Conservation (phyloP, 148 eudicot species). For the Pouteria glomerata region DNA sequence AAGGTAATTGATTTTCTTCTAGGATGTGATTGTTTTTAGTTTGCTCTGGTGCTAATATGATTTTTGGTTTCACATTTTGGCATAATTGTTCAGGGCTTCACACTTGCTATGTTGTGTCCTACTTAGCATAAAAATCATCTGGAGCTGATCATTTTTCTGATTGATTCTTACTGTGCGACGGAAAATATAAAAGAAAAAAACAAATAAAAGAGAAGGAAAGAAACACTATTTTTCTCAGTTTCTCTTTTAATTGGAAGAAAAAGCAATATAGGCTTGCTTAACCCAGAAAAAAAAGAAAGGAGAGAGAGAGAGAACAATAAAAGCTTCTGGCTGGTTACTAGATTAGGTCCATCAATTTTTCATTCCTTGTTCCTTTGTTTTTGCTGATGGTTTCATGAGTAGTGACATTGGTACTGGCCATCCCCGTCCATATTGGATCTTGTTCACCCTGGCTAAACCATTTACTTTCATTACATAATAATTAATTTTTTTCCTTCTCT, state of each 20-base stretch:
- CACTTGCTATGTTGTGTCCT: neutral
- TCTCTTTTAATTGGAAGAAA: neutral
- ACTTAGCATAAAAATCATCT: neutral
- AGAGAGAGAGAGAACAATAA: too few relatives aligned
- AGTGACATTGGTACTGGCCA: too few relatives aligned
- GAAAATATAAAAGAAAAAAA: neutral
- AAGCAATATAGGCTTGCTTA: too few relatives aligned
- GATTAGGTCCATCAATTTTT: neutral
- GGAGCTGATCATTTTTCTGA: neutral
- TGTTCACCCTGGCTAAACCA: neutral
- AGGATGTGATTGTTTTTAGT: neutral
- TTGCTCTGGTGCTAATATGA: too few relatives aligned
- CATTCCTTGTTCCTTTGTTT: neutral
- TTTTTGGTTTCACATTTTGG: neutral
- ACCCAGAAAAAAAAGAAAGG: too few relatives aligned
- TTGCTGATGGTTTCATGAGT: neutral
- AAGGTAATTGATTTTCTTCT: conserved; percentile 43
- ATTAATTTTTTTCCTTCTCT: too few relatives aligned
- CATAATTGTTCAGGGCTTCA: too few relatives aligned
- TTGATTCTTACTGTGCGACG: neutral
- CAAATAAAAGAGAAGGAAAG: too few relatives aligned
- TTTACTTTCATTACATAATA: neutral
- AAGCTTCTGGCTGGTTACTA: conserved; percentile 2
- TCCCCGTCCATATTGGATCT: neutral
- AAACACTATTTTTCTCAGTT: neutral